phyloP scores from a whole-genome alignment of 192 early-diverging fungal species.

The Entomortierella parvispora region DNA sequence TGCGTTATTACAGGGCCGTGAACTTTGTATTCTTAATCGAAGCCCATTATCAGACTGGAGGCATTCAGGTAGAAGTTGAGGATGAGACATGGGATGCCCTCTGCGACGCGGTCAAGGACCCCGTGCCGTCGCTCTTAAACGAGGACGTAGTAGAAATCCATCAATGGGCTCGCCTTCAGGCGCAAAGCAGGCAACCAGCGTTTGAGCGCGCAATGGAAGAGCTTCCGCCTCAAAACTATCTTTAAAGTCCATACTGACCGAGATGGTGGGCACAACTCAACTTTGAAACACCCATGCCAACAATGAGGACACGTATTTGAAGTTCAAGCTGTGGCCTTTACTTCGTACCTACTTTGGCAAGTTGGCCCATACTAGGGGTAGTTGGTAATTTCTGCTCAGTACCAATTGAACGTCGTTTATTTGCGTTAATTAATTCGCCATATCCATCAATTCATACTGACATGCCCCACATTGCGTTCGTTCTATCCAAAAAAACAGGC shows the following conservation, averaged over 20 bases:
- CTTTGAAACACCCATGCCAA: conserved; percentile 20
- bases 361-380: conserved; percentile 4
- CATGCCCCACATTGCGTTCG: no score
- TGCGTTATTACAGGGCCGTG: neutral
- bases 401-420: no score
- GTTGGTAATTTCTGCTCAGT: no score
- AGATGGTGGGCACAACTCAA: conserved; percentile 10
- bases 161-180: conserved; percentile 10
- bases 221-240: conserved; percentile 8
- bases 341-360: conserved; percentile 5
- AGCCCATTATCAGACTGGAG: neutral
- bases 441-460: no score
- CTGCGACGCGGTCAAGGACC: neutral
- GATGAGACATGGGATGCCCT: neutral
- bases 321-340: conserved; percentile 5
- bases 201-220: conserved; percentile 10
- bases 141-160: conserved; percentile 1
- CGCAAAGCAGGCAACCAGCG: conserved; percentile 1
- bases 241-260: conserved; percentile 20
- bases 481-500: no score
- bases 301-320: conserved; percentile 35
- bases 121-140: neutral
- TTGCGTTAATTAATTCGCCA: no score
- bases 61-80: neutral
- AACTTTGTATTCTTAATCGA: neutral